Percentiles rank a stretch among this genome's conserved stretches.
phyloP scores from a whole-genome alignment of 352 stramenopile genomes.

The Phytopythium mirpurense region DNA sequence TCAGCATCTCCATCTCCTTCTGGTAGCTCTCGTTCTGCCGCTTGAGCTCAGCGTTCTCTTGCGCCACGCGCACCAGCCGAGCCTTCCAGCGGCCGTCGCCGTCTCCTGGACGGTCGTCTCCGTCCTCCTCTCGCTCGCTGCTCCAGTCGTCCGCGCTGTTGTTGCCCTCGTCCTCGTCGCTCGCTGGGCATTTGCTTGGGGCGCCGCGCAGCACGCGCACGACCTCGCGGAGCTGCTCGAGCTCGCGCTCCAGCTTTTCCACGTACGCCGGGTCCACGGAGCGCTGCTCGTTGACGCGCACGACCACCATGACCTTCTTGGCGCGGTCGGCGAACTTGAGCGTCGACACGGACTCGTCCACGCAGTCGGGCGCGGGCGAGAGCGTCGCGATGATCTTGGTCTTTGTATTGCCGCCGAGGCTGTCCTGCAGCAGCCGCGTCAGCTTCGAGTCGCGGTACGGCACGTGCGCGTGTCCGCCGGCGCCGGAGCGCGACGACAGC shows the following conservation, averaged over 20 bases:
- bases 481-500: slow-evolving; percentile 43
- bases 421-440: slow-evolving; percentile 89
- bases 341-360: slow-evolving; percentile 92
- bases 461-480: slow-evolving; percentile 46
- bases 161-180: slow-evolving; percentile 7
- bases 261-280: slow-evolving; percentile 87
- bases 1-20: slow-evolving; percentile 49
- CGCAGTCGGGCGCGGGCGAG: slow-evolving; percentile 74
- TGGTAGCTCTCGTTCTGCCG: slow-evolving; percentile 48
- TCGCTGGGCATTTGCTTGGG: slow-evolving; percentile 1
- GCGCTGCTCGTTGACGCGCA: slow-evolving; percentile 80
- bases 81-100: slow-evolving; percentile 19
- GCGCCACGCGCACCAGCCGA: slow-evolving; percentile 40
- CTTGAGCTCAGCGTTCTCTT: slow-evolving; percentile 71
- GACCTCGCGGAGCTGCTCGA: slow-evolving; percentile 67
- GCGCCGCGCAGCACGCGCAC: slow-evolving; percentile 36
- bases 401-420: slow-evolving; percentile 83
- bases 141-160: neutral
- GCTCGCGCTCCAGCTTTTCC: slow-evolving; percentile 82
- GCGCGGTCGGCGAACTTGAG: slow-evolving; percentile 92
- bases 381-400: slow-evolving; percentile 91
- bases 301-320: slow-evolving; percentile 88
- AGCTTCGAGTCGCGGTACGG: slow-evolving; percentile 93
- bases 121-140: slow-evolving; percentile 19
- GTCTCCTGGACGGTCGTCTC: slow-evolving; percentile 13